Percentiles rank a stretch among this genome's conserved stretches.
phyloP scores from a whole-genome alignment of 768 basidiomycete genomes.

The Hygrocybe punicea region DNA sequence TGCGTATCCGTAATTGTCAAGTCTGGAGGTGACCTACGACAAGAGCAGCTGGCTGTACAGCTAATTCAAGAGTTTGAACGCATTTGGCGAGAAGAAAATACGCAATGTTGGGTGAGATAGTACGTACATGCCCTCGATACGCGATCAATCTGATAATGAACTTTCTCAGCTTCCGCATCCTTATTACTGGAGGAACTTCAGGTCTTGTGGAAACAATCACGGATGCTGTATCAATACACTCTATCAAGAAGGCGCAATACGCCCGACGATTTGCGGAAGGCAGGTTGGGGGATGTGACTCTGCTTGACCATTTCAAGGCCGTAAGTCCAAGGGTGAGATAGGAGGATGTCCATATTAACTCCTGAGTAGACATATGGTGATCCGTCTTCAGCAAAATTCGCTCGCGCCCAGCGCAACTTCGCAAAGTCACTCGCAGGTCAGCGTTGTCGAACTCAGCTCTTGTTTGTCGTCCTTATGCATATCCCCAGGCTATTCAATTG shows the following conservation, averaged over 20 bases:
- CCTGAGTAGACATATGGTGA: conserved; percentile 78
- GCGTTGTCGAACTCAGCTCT: conserved; percentile 9
- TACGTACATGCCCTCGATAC: conserved; percentile 31
- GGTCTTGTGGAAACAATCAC: conserved; percentile 98
- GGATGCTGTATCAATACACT: conserved; percentile 97
- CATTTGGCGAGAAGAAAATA: conserved; percentile 94
- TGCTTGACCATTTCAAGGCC: conserved; percentile 88
- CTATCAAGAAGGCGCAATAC: conserved; percentile 98
- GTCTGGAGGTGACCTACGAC: conserved; percentile 92
- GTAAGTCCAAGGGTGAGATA: conserved; percentile 41
- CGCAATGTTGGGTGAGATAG: conserved; percentile 93
- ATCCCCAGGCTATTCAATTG: conserved; percentile 78
- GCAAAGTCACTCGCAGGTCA: conserved; percentile 84
- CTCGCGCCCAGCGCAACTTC: conserved; percentile 89
- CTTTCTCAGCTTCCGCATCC: conserved; percentile 77
- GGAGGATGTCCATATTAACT: not conserved
- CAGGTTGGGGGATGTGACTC: conserved; percentile 78
- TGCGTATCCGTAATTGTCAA: conserved; percentile 98
- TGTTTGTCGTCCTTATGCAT: not conserved
- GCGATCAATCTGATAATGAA: conserved; percentile 2
- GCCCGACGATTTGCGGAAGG: conserved; percentile 81
- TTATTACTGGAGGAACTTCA: conserved; percentile 90
- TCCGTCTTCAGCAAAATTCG: conserved; percentile 80
- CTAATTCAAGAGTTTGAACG: conserved; percentile 88
- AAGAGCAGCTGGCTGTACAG: conserved; percentile 96